phyloP scores from a whole-genome alignment of 345 rosid species.

The Mangifera indica region DNA sequence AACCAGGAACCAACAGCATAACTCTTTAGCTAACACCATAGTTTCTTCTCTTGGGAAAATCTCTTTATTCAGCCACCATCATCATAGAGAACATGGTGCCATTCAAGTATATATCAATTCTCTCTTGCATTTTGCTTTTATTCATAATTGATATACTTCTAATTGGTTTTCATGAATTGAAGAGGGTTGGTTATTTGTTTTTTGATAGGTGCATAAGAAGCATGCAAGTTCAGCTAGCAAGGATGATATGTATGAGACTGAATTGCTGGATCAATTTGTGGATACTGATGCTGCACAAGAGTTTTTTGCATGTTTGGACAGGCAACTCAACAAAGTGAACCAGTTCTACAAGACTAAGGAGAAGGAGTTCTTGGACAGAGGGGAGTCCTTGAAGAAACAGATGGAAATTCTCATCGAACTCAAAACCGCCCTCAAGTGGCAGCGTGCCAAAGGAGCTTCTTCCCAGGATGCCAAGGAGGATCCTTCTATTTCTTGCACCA shows the following conservation, averaged over 20 bases:
- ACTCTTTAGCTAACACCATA: constrained; percentile 33
- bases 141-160: background rate
- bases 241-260: constrained; percentile 78
- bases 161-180: background rate
- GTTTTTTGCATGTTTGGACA: constrained; percentile 74
- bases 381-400: constrained; percentile 79
- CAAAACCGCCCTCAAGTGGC: constrained; percentile 55
- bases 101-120: constrained; percentile 54
- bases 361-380: constrained; percentile 89
- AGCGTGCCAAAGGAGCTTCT: constrained; percentile 44
- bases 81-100: constrained; percentile 49
- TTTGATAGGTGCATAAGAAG: constrained; percentile 71
- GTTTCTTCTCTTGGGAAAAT: constrained; percentile 47
- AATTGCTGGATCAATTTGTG: constrained; percentile 70
- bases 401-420: constrained; percentile 79
- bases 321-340: constrained; percentile 92
- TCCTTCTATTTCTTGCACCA: constrained; percentile 68
- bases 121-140: background rate
- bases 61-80: constrained; percentile 41
- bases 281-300: constrained; percentile 78
- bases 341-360: constrained; percentile 79
- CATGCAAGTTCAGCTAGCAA: constrained; percentile 65
- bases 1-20: constrained; percentile 9
- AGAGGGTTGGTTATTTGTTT: background rate
- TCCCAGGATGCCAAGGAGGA: constrained; percentile 67